Base-by-base conservation (phyloP, 345 rosid species). In the Salix viminalis region DNA sequence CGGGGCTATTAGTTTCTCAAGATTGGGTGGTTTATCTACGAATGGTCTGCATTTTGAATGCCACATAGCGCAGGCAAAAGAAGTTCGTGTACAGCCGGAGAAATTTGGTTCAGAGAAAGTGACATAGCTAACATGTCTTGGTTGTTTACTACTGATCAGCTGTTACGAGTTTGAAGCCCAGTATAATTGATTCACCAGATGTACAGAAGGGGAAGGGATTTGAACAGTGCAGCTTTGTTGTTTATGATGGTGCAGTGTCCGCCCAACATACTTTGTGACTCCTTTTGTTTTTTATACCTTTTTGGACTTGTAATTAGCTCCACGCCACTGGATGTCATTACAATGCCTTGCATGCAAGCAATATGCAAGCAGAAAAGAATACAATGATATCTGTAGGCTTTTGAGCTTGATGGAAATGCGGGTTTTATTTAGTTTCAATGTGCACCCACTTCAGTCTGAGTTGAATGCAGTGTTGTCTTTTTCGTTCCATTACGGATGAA, bases 41-140 rank as follows among this genome's bases (percentile, higher is more conserved):
- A 34, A 34, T 34, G 79, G 83, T 75, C 58, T 42, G 24, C 66
- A 42, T 65, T 41, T 23, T 15, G 62, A 74, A 4, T 36, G 18
- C 65, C 15, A 28, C 58, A 73, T 34, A 23, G 19, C 0, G 32
- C 52, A n/a, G 37, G 67, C 15, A 42, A 26, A 67, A 42, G 39
- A 74, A 28, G 19, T 6, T 65, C 69, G 21, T 58, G 76, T 71
- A 67, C 28, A 58, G 73, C 24, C 71, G 9, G 36, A 6, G 24
- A 19, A 36, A 46, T 37, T 39, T 6, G 32, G 71, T 76, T 41
- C 77, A 23, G 10, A 13, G 13, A 41, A 62, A 39, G n/a, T 4
- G 16, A 44, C 14, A 44, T 44, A 44, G 50, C 16, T 52, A 30
- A 10, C 23, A 44, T 19, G 4, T 67, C 14, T 68, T 19, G 52